phyloP scores from a whole-genome alignment of 208 protist species.

The Entamoeba moshkovskii region DNA sequence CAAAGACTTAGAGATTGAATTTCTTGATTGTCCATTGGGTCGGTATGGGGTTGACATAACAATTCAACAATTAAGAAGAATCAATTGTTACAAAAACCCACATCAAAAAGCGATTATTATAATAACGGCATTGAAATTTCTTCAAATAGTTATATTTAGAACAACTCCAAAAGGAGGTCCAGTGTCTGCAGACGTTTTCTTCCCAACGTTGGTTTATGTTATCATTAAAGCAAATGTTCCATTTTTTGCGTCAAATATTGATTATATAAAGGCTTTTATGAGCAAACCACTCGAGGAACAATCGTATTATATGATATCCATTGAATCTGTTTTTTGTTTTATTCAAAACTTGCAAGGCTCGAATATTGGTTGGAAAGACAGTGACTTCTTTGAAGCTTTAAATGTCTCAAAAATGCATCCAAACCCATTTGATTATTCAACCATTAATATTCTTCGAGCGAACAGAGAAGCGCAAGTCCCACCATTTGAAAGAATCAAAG shows the following conservation, averaged over 20 bases:
- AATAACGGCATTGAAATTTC: background rate
- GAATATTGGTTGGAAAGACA: background rate
- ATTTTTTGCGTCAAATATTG: background rate
- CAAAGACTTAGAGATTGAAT: background rate
- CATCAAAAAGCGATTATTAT: background rate
- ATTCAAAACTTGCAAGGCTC: background rate
- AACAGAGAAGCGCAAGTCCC: background rate
- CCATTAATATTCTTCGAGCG: background rate
- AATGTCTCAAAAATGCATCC: background rate
- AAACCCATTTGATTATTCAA: background rate
- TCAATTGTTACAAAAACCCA: background rate
- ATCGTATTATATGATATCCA: background rate
- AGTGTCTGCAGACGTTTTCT: background rate
- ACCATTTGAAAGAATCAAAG: background rate
- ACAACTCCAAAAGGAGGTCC: background rate
- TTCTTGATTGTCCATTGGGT: background rate
- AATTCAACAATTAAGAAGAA: background rate
- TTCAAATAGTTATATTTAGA: background rate
- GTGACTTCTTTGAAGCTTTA: background rate
- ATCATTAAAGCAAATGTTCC: background rate
- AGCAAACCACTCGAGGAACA: background rate
- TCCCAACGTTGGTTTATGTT: background rate
- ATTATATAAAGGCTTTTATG: background rate
- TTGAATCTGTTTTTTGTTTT: background rate
- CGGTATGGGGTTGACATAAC: background rate